These are phyloP conservation scores for Cucurbita argyrosperma DNA, from an alignment of 306 rosid species.

Conservation along the genomic window DNA sequence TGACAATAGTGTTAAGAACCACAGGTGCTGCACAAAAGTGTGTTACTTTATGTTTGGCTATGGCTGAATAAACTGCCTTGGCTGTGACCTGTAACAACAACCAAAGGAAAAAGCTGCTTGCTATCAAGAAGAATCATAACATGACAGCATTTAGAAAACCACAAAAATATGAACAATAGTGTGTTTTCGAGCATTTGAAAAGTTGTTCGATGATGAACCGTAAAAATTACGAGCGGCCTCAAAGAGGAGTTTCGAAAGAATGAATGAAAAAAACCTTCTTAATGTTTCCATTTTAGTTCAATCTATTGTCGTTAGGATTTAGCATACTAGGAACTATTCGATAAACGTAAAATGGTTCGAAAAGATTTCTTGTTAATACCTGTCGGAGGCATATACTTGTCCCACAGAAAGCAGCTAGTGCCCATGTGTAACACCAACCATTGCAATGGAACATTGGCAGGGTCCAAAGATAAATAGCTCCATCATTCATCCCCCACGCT, in stretches of 20 bases:
- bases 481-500: slow-evolving; percentile 85
- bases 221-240: not conserved
- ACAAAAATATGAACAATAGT: not conserved
- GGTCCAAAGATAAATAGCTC: slow-evolving; percentile 84
- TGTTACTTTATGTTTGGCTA: slow-evolving; percentile 57
- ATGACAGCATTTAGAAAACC: not conserved
- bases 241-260: not conserved
- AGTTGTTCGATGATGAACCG: not conserved
- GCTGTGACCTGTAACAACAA: slow-evolving; percentile 46
- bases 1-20: slow-evolving; percentile 70
- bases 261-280: not conserved
- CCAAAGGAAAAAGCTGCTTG: not conserved
- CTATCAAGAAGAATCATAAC: not conserved
- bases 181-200: not conserved
- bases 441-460: slow-evolving; percentile 96
- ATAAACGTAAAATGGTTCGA: not conserved
- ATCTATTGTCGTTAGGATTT: not conserved
- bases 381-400: slow-evolving; percentile 88
- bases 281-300: not conserved
- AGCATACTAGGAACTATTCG: not conserved
- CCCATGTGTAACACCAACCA: slow-evolving; percentile 92
- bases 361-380: slow-evolving; percentile 15
- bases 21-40: slow-evolving; percentile 95
- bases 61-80: slow-evolving; percentile 58
- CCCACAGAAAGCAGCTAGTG: slow-evolving; percentile 74